Percentiles rank a stretch among this genome's conserved stretches.
Conservation (phyloP, 108 stramenopile species). For the Pseudonitzschia pungens region DNA sequence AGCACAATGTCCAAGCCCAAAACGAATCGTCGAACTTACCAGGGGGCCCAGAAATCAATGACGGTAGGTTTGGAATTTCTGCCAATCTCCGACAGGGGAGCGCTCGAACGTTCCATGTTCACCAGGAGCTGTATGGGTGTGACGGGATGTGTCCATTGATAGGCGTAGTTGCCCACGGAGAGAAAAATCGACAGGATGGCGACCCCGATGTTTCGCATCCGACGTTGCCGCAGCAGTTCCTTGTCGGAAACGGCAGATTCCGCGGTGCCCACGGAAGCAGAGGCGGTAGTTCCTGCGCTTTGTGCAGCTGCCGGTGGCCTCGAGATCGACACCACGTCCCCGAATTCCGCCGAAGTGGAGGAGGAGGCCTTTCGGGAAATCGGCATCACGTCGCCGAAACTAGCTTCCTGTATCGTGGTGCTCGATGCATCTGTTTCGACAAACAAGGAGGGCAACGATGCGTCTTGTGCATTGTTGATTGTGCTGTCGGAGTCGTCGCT, state of each 20-base stretch:
- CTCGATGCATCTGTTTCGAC: not conserved
- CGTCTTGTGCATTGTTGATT: not conserved
- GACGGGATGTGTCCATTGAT: slow-evolving; percentile 71
- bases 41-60: slow-evolving; percentile 87
- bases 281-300: not conserved
- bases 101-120: slow-evolving; percentile 61
- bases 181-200: slow-evolving; percentile 54
- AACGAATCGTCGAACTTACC: slow-evolving; percentile 22
- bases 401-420: not conserved
- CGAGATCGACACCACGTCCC: slow-evolving; percentile 15
- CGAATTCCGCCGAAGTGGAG: slow-evolving; percentile 12
- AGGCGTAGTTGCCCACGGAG: slow-evolving; percentile 66
- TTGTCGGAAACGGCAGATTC: slow-evolving; percentile 2
- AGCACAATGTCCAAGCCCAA: no score
- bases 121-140: slow-evolving; percentile 61
- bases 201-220: slow-evolving; percentile 49
- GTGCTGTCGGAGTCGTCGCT: not conserved
- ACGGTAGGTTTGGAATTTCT: slow-evolving; percentile 74
- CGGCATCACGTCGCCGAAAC: not conserved
- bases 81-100: slow-evolving; percentile 58
- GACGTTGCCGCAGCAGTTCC: slow-evolving; percentile 23
- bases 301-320: not conserved
- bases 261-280: not conserved
- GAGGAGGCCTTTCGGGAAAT: not conserved
- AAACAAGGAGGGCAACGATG: not conserved